These are phyloP conservation scores for Pilobolus umbonatus DNA, from an alignment of 192 early-diverging fungal genomes.

Conservation along the genomic window DNA sequence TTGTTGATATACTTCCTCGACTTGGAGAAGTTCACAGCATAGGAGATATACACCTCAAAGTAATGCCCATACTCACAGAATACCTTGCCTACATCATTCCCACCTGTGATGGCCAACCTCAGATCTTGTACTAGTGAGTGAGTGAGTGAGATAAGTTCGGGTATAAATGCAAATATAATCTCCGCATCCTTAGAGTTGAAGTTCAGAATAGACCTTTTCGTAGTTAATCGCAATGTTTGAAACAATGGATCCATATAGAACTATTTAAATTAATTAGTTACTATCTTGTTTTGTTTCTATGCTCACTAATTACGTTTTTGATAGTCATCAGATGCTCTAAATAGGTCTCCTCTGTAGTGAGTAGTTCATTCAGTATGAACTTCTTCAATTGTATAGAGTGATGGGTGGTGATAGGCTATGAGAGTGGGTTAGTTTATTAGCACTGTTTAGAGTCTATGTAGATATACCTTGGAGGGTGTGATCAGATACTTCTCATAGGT, in stretches of 20 bases:
- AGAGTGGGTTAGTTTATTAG: too few relatives aligned
- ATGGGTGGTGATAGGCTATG: too few relatives aligned
- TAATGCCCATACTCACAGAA: constrained; percentile 21
- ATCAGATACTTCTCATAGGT: constrained; percentile 3
- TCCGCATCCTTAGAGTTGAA: constrained; percentile 25
- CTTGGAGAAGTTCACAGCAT: constrained; percentile 27
- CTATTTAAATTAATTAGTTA: constrained; percentile 12
- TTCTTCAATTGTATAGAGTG: constrained; percentile 16
- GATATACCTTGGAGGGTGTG: not conserved
- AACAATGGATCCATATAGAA: constrained; percentile 38
- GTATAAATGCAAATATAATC: constrained; percentile 33
- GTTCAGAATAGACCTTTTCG: constrained; percentile 15
- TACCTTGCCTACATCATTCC: constrained; percentile 14
- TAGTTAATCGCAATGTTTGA: constrained; percentile 20
- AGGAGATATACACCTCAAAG: constrained; percentile 31
- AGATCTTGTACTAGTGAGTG: constrained; percentile 9
- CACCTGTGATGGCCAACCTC: not conserved
- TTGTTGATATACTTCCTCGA: constrained; percentile 20
- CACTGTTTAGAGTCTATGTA: not conserved
- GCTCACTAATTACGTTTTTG: constrained; percentile 38
- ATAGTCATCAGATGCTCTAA: constrained; percentile 38
- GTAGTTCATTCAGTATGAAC: constrained; percentile 39
- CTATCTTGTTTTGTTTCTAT: too few relatives aligned
- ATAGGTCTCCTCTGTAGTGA: constrained; percentile 43
- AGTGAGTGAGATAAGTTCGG: constrained; percentile 29